Evolutionary conservation across 2,329 filamentous ascomycete species (phyloP).

Genomic region (Fusarium sacchari): DNA sequence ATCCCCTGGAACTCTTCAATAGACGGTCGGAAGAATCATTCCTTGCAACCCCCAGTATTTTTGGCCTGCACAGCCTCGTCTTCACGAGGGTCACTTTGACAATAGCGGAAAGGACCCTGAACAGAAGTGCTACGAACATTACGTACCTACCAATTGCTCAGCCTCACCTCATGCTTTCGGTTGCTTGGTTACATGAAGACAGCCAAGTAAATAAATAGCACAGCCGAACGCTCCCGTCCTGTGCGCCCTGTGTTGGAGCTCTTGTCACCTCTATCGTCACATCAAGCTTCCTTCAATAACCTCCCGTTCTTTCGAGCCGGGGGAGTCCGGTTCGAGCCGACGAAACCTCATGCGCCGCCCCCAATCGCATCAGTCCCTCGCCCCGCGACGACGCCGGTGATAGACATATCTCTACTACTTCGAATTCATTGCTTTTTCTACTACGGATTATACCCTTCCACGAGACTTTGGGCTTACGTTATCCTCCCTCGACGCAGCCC

Average conservation of each 20-base stretch:
- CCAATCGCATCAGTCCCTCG: slow-evolving; percentile 39
- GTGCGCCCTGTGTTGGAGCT: slow-evolving; percentile 3
- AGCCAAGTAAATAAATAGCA: slow-evolving; percentile 24
- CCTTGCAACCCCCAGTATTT: slow-evolving; percentile 13
- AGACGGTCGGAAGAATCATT: slow-evolving; percentile 5
- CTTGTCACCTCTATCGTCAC: slow-evolving; percentile 14
- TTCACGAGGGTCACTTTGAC: slow-evolving; percentile 27
- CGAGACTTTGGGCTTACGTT: slow-evolving; percentile 14
- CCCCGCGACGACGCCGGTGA: slow-evolving; percentile 45
- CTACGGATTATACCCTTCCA: slow-evolving; percentile 3
- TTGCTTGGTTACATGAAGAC: slow-evolving; percentile 18
- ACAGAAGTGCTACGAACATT: slow-evolving; percentile 19
- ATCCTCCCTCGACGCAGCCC: slow-evolving; percentile 26
- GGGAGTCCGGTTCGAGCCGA: slow-evolving; percentile 33
- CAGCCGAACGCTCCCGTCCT: slow-evolving; percentile 6
- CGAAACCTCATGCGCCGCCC: slow-evolving; percentile 41
- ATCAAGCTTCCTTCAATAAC: slow-evolving; percentile 14
- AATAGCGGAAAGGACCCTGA: slow-evolving; percentile 22
- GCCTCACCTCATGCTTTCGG: slow-evolving; percentile 42
- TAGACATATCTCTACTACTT: slow-evolving; percentile 3
- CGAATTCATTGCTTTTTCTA: neutral
- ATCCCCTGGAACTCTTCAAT: slow-evolving; percentile 3
- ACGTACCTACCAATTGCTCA: slow-evolving; percentile 38
- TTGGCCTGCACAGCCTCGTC: slow-evolving; percentile 41
- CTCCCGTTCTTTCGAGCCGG: slow-evolving; percentile 24